phyloP scores from a whole-genome alignment of 345 rosid genomes.

The Toxicodendron radicans region DNA sequence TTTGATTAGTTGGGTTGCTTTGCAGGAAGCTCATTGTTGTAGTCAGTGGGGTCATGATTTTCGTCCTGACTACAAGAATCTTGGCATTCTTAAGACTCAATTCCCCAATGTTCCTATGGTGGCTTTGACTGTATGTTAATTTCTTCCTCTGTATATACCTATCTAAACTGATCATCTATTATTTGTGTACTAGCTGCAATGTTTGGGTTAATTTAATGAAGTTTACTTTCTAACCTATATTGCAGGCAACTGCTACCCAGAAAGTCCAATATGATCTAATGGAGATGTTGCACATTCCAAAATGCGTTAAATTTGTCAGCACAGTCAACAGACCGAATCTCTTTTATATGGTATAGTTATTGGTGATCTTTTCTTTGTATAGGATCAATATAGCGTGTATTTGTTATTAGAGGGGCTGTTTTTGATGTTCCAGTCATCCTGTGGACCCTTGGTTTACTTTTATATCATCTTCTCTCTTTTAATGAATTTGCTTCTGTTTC shows the following conservation, averaged over 20 bases:
- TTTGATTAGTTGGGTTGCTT: conserved; percentile 26
- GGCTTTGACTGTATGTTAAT: conserved; percentile 81
- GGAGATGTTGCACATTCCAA: conserved; percentile 84
- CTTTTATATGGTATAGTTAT: conserved; percentile 69
- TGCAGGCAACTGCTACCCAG: conserved; percentile 95
- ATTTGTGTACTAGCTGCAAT: conserved; percentile 3
- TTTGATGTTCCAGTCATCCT: too few relatives aligned
- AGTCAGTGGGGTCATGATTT: conserved; percentile 99
- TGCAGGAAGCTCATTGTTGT: conserved; percentile 99
- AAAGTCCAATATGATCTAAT: conserved; percentile 88
- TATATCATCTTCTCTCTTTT: too few relatives aligned
- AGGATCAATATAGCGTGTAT: too few relatives aligned
- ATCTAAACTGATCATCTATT: not conserved
- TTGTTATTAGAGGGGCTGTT: too few relatives aligned
- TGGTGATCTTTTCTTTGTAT: not conserved
- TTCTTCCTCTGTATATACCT: conserved; percentile 1
- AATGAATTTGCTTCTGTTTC: too few relatives aligned
- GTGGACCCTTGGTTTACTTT: too few relatives aligned
- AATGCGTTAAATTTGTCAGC: conserved; percentile 81
- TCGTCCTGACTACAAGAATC: conserved; percentile 96
- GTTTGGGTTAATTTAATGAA: conserved; percentile 12
- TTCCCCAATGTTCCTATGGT: conserved; percentile 83
- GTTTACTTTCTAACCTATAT: conserved; percentile 17
- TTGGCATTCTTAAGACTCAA: conserved; percentile 89
- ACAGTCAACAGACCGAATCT: conserved; percentile 96